phyloP scores from a whole-genome alignment of 495 filamentous ascomycete species.

The Aspergillus heteromorphus region DNA sequence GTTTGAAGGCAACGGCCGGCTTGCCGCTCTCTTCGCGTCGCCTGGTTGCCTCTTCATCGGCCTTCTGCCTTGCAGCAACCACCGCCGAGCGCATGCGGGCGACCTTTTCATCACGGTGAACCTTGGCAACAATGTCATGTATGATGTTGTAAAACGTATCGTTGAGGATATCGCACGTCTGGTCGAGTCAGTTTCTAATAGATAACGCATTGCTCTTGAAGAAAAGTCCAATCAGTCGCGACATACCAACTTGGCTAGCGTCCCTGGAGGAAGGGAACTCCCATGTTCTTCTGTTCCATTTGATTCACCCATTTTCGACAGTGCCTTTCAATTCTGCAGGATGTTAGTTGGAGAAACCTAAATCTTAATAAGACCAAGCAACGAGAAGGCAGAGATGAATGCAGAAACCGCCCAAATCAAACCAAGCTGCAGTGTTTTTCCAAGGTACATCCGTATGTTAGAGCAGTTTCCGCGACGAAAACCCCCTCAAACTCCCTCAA shows the following conservation, averaged over 20 bases:
- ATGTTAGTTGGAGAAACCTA: conserved; percentile 1
- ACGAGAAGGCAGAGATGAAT: too few relatives aligned
- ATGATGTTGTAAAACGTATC: conserved; percentile 69
- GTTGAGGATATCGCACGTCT: conserved; percentile 55
- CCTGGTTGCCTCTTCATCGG: conserved; percentile 42
- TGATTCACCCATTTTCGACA: conserved; percentile 33
- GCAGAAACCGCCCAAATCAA: neutral
- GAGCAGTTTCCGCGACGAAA: too few relatives aligned
- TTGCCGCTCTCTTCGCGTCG: conserved; percentile 34
- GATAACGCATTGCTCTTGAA: neutral
- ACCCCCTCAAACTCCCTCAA: neutral
- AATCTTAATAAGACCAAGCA: neutral
- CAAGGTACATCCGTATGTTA: too few relatives aligned
- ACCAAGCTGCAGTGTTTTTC: neutral
- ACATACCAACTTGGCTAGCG: conserved; percentile 44
- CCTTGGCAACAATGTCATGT: conserved; percentile 63
- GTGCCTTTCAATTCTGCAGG: neutral
- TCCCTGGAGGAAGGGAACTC: conserved; percentile 35
- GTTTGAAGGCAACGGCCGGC: conserved; percentile 27
- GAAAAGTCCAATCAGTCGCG: neutral
- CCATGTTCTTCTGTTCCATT: conserved; percentile 23
- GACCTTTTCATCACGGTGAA: conserved; percentile 69
- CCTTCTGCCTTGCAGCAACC: conserved; percentile 62
- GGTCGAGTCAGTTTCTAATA: conserved; percentile 7
- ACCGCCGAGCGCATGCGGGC: conserved; percentile 69